Percentiles rank a stretch among this genome's conserved stretches.
Evolutionary conservation across 2,329 filamentous ascomycete species (phyloP).

Genomic region (Ceratocystis harringtonii): DNA sequence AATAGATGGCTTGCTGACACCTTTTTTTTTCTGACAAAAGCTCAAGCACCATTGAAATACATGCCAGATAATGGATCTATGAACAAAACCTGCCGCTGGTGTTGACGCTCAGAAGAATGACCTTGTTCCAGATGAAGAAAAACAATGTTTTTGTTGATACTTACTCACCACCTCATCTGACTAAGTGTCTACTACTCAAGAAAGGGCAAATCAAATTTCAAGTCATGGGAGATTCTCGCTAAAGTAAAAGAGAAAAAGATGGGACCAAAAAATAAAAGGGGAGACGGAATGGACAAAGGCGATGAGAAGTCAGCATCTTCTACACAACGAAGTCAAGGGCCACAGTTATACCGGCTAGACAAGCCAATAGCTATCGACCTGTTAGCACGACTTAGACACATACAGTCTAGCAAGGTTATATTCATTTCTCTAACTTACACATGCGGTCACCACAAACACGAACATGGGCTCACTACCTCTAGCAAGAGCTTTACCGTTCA

Average conservation of each 20-base stretch:
- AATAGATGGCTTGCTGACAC: background rate
- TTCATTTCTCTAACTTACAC: background rate
- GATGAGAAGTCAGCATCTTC: background rate
- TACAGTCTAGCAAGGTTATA: background rate
- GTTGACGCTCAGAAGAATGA: background rate
- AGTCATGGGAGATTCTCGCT: background rate
- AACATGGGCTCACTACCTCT: conserved; percentile 20
- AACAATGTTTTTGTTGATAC: background rate
- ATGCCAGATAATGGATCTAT: background rate
- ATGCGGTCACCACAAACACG: conserved; percentile 1
- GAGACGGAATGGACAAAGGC: background rate
- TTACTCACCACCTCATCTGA: background rate
- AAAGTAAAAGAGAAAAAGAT: background rate
- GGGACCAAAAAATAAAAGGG: background rate
- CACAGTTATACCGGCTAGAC: background rate
- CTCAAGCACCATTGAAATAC: background rate
- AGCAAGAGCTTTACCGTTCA: conserved; percentile 23
- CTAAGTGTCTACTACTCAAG: background rate
- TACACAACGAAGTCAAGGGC: background rate
- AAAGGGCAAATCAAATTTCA: background rate
- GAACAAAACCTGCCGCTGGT: background rate
- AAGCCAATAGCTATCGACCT: background rate
- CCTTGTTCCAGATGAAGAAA: background rate
- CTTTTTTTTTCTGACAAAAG: background rate
- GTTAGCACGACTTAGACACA: background rate